A percentile compares a stretch with the other conserved stretches of the same genome.
Evolutionary conservation across 768 basidiomycete species (phyloP).

Genomic region (Stropharia rugosoannulata): DNA sequence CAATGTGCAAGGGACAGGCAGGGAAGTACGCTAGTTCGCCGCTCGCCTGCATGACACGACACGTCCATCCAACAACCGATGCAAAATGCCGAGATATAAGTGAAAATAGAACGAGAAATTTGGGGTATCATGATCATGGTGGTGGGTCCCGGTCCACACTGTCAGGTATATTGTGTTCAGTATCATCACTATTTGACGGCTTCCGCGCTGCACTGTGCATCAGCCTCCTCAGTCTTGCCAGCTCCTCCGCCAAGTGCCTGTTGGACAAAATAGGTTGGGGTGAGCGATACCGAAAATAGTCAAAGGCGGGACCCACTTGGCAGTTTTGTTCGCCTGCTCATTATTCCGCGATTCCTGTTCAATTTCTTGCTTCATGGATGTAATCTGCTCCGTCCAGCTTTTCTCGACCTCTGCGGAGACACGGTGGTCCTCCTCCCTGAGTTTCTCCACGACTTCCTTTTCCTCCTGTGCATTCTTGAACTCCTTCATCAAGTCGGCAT

Average conservation of each 20-base stretch:
- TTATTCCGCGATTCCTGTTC: slow-evolving; percentile 53
- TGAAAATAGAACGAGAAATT: not conserved
- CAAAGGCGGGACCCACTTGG: slow-evolving; percentile 40
- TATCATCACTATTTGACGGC: slow-evolving; percentile 9
- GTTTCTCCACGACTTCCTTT: slow-evolving; percentile 44
- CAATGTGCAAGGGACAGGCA: too few relatives aligned
- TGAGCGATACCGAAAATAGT: slow-evolving; percentile 7
- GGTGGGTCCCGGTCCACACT: slow-evolving; percentile 11
- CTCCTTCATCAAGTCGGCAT: slow-evolving; percentile 61
- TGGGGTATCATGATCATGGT: slow-evolving; percentile 4
- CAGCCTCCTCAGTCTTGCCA: slow-evolving; percentile 67
- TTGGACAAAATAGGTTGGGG: not conserved
- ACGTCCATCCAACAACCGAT: slow-evolving; percentile 5
- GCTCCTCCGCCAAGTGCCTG: slow-evolving; percentile 61
- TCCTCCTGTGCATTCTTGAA: slow-evolving; percentile 50
- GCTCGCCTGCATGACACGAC: too few relatives aligned
- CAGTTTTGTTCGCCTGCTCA: slow-evolving; percentile 57
- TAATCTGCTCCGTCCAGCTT: slow-evolving; percentile 58
- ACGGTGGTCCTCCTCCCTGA: slow-evolving; percentile 49
- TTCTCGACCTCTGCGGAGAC: slow-evolving; percentile 58
- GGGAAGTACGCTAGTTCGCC: too few relatives aligned
- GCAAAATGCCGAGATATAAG: not conserved
- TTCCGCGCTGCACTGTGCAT: slow-evolving; percentile 56
- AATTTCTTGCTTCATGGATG: slow-evolving; percentile 49
- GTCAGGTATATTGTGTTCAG: not conserved